A percentile compares a stretch with the other conserved stretches of the same genome.
Evolutionary conservation across 495 filamentous ascomycete genomes (phyloP).

Genomic region (Lepraria neglecta): DNA sequence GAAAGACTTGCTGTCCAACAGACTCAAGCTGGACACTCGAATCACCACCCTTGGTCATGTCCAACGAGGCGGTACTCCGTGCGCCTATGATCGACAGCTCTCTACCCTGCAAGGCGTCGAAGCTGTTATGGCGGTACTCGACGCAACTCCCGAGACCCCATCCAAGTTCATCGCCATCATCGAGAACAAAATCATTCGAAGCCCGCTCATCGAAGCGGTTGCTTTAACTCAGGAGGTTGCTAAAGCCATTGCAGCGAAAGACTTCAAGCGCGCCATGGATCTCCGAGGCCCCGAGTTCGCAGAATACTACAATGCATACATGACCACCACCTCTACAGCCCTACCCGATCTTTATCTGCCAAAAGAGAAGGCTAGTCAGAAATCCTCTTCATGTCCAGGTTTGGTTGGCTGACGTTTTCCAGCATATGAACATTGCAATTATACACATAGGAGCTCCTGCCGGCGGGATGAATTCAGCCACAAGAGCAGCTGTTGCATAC

Average conservation of each 20-base stretch:
- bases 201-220: constrained; percentile 83
- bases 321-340: constrained; percentile 74
- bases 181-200: constrained; percentile 95
- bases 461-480: constrained; percentile 98
- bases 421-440: constrained; percentile 90
- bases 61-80: constrained; percentile 85
- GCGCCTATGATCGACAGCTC: constrained; percentile 91
- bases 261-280: constrained; percentile 79
- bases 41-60: constrained; percentile 96
- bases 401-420: background rate
- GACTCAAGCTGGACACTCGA: constrained; percentile 78
- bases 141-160: constrained; percentile 80
- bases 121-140: constrained; percentile 92
- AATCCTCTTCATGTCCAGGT: background rate
- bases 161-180: constrained; percentile 91
- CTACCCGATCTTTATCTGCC: constrained; percentile 58
- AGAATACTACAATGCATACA: constrained; percentile 84
- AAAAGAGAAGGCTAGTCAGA: constrained; percentile 57
- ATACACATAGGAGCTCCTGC: constrained; percentile 93
- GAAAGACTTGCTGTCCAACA: constrained; percentile 78
- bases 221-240: constrained; percentile 75
- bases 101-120: constrained; percentile 92
- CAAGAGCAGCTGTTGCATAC: constrained; percentile 91
- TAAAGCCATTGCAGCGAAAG: constrained; percentile 66
- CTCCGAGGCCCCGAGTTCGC: constrained; percentile 89